Evolutionary conservation across 1,139 yeast genomes (phyloP).

Genomic region (Sugiyamaella grinbergsii): DNA sequence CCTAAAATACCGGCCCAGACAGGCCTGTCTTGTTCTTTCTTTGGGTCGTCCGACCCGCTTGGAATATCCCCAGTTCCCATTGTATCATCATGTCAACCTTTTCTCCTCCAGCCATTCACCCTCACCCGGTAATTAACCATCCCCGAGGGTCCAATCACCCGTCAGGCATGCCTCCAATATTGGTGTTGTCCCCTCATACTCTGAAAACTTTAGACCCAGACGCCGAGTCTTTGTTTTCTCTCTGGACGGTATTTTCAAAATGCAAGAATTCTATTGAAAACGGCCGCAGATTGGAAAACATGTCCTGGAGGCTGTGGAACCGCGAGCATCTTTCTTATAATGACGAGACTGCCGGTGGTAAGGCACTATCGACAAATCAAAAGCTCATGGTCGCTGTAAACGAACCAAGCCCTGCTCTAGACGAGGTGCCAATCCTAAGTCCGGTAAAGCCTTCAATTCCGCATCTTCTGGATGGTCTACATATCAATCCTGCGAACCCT

Average conservation of each 20-base stretch:
- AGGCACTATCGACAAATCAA: too few relatives aligned
- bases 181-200: slow-evolving; percentile 37
- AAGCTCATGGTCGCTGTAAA: not conserved
- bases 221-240: slow-evolving; percentile 44
- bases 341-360: too few relatives aligned
- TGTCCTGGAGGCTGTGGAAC: slow-evolving; percentile 61
- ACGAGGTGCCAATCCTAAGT: slow-evolving; percentile 28
- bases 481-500: not conserved
- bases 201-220: slow-evolving; percentile 46
- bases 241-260: slow-evolving; percentile 58
- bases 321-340: slow-evolving; percentile 43
- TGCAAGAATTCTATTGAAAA: slow-evolving; percentile 54
- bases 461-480: not conserved
- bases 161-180: slow-evolving; percentile 25
- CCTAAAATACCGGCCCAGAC: too few relatives aligned
- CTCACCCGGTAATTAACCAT: too few relatives aligned
- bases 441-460: not conserved
- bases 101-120: too few relatives aligned
- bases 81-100: not conserved
- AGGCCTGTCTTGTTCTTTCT: too few relatives aligned
- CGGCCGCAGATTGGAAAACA: slow-evolving; percentile 58
- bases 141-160: too few relatives aligned
- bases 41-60: not conserved
- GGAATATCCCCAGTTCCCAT: not conserved
- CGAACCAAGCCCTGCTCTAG: slow-evolving; percentile 8